These are phyloP conservation scores for Hymenoscyphus fructigenus DNA, from an alignment of 2,329 filamentous ascomycete species.

Conservation along the genomic window DNA sequence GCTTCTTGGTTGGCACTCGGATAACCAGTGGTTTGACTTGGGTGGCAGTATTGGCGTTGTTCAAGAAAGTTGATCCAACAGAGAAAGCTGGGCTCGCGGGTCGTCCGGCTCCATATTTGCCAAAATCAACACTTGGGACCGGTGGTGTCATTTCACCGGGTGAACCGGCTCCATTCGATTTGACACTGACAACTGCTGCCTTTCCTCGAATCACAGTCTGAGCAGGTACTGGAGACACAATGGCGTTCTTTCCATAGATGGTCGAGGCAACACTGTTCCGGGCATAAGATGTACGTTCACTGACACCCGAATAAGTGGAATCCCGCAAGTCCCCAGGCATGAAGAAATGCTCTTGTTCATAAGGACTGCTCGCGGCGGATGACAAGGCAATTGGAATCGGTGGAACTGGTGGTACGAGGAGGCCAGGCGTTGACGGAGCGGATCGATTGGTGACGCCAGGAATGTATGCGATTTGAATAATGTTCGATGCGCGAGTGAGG, in stretches of 20 bases:
- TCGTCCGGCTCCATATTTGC: slow-evolving; percentile 50
- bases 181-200: slow-evolving; percentile 91
- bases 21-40: slow-evolving; percentile 60
- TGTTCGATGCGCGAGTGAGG: slow-evolving; percentile 92
- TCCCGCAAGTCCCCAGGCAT: slow-evolving; percentile 86
- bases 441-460: slow-evolving; percentile 94
- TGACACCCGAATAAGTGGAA: slow-evolving; percentile 81
- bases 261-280: slow-evolving; percentile 84
- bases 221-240: slow-evolving; percentile 74
- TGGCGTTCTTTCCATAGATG: slow-evolving; percentile 87
- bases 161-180: slow-evolving; percentile 60
- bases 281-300: slow-evolving; percentile 61
- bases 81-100: slow-evolving; percentile 62
- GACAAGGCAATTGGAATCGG: slow-evolving; percentile 75
- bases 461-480: slow-evolving; percentile 99
- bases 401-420: slow-evolving; percentile 88
- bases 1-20: slow-evolving; percentile 52
- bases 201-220: slow-evolving; percentile 86
- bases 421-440: slow-evolving; percentile 74
- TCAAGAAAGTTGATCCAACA: slow-evolving; percentile 67
- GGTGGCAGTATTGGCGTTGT: slow-evolving; percentile 59
- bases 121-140: slow-evolving; percentile 69
- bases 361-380: slow-evolving; percentile 53
- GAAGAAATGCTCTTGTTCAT: slow-evolving; percentile 87
- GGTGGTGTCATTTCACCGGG: slow-evolving; percentile 62